Evolutionary conservation across 169 alveolate species (phyloP).

Genomic region (Cryptosporidium ubiquitum): DNA sequence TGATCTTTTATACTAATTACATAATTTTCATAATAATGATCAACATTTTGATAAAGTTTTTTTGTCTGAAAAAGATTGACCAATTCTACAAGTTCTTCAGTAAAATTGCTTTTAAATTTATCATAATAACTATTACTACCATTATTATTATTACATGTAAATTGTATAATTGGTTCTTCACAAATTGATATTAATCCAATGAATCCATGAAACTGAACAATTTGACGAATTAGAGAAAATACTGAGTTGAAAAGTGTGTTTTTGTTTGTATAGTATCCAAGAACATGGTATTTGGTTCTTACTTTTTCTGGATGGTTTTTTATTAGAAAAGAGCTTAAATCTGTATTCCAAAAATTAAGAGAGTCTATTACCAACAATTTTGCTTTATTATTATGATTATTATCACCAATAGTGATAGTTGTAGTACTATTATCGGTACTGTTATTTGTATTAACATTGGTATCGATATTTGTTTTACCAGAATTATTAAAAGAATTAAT

Average conservation of each 20-base stretch:
- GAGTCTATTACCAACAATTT: conserved; percentile 48
- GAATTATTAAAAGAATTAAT: neutral
- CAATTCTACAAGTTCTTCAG: conserved; percentile 42
- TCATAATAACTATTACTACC: neutral
- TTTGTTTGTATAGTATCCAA: conserved; percentile 26
- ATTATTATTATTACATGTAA: neutral
- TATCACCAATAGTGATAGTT: neutral
- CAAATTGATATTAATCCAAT: conserved; percentile 20
- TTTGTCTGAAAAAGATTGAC: neutral
- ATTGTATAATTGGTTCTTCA: neutral
- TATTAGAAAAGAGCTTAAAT: conserved; percentile 7
- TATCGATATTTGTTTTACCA: neutral
- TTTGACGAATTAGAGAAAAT: conserved; percentile 10
- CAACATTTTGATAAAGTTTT: neutral
- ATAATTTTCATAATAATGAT: neutral
- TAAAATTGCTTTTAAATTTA: neutral
- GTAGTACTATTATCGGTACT: no score
- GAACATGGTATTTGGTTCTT: neutral
- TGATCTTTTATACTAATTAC: neutral
- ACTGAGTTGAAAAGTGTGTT: conserved; percentile 27
- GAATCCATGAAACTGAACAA: conserved; percentile 20
- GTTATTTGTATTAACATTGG: neutral
- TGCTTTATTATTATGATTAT: neutral
- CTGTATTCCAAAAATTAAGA: conserved; percentile 43
- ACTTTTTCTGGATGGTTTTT: neutral